Evolutionary conservation across 2,329 filamentous ascomycete species (phyloP).

Genomic region (Hypoxylon sp.): DNA sequence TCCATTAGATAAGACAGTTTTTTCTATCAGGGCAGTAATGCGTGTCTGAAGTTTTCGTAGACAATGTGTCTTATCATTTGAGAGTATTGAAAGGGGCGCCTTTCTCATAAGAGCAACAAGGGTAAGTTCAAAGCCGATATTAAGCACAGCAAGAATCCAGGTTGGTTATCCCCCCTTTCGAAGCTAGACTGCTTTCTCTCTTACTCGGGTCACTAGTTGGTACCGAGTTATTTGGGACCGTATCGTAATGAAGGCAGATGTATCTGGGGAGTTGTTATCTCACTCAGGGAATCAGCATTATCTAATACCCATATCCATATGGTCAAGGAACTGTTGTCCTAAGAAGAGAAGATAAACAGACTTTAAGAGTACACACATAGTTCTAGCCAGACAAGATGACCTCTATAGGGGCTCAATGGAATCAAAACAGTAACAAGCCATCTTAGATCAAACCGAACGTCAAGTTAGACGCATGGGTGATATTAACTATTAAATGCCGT

Average conservation of each 20-base stretch:
- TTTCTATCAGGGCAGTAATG: conserved; percentile 4
- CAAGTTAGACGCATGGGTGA: background rate
- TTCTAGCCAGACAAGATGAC: background rate
- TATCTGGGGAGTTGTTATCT: background rate
- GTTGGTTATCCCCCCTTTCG: background rate
- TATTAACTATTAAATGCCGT: background rate
- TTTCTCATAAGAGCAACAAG: background rate
- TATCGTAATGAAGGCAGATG: background rate
- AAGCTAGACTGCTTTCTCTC: background rate
- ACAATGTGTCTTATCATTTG: background rate
- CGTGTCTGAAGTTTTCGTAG: conserved; percentile 16
- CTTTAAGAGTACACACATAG: no score
- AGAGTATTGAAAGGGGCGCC: background rate
- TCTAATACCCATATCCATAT: background rate
- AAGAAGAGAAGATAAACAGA: background rate
- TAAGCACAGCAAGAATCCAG: background rate
- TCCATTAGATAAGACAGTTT: conserved; percentile 23
- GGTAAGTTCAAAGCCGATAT: background rate
- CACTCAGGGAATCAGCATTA: background rate
- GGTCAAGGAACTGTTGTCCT: background rate
- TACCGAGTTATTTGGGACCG: background rate
- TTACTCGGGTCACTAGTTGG: background rate
- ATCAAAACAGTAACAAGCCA: background rate
- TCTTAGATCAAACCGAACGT: no score
- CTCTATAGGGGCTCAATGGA: background rate